Evolutionary conservation across 805 yeast species (phyloP), one percentile per base, ranked within the genome.

Genomic region (Metschnikowia kofuensis): DNA sequence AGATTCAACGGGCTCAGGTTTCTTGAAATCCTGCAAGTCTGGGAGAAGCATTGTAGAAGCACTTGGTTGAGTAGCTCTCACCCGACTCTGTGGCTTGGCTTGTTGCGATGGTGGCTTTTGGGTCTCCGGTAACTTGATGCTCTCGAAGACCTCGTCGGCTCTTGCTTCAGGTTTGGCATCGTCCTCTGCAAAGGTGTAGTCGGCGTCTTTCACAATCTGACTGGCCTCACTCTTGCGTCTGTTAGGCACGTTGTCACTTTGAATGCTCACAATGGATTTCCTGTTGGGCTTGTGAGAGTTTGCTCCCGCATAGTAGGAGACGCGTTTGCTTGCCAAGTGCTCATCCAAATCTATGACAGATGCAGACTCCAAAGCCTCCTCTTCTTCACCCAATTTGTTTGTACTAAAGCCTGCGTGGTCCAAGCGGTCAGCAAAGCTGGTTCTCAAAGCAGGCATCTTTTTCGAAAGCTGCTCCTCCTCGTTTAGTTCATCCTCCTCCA

Each of bases 101-200:
- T 21, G 14, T 35, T 35, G 38, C 13, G 29, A 27, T 12, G 14
- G 21, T 36, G 21, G 29, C 14, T 42, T 9, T 47, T 61, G 50
- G 69, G 72, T 71, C 37, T 76, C 76, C 7, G 84, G 85, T 49
- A 80, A 61, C 55, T 75, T 74, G 52, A 77, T 69, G 46, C 68
- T 68, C 51, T 76, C 80, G 61, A 78, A 76, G 28, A 74, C 67
- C 27, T 65, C 58, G 30, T 38, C 49, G 36, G 35, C 38, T 15
- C 38, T 40, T 16, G 41, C 45, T 13, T 38, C 38, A 6, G n/a
- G 38, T 21, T 13, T 40, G 11, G 47, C 37, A 9, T 52, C 56
- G 4, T 54, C 56, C 38, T 54, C 58, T 14, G 53, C 48, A 43
- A 53, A 51, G 2, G 57, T 53, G 46, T 49, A 51, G 37, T 56